Evolutionary conservation across 2,329 filamentous ascomycete species (phyloP).

Genomic region (Trichoderma endophyticum): DNA sequence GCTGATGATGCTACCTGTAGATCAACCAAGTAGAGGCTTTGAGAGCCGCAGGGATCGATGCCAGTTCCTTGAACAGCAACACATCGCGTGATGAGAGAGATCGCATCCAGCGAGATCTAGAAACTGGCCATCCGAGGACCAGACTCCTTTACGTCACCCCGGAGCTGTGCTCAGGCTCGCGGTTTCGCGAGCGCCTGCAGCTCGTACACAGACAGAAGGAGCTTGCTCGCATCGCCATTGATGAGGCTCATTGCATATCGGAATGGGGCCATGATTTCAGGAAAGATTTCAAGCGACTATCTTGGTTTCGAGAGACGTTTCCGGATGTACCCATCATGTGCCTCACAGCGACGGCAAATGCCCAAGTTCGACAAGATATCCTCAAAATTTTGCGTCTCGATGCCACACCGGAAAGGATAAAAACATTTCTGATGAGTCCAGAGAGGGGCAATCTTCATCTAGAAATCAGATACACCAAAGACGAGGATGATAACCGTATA

Average conservation of each 20-base stretch:
- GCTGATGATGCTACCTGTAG: conserved; percentile 39
- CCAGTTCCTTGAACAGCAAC: conserved; percentile 83
- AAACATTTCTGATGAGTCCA: conserved; percentile 78
- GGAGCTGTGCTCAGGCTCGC: conserved; percentile 74
- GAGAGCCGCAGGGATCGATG: conserved; percentile 68
- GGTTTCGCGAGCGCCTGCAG: conserved; percentile 71
- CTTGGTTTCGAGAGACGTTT: conserved; percentile 79
- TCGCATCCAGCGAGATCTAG: conserved; percentile 73
- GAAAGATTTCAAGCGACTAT: conserved; percentile 82
- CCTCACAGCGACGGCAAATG: conserved; percentile 86
- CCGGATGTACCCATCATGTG: conserved; percentile 88
- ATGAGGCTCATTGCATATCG: conserved; percentile 95
- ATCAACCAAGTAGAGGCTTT: conserved; percentile 90
- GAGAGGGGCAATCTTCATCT: conserved; percentile 84
- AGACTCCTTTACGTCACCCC: conserved; percentile 91
- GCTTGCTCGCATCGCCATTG: conserved; percentile 82
- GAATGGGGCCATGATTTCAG: conserved; percentile 99
- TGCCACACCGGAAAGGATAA: conserved; percentile 54
- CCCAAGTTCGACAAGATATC: conserved; percentile 77
- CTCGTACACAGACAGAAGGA: conserved; percentile 77
- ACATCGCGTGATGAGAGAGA: conserved; percentile 64
- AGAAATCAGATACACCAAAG: conserved; percentile 78
- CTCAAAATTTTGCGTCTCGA: conserved; percentile 70
- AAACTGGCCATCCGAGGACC: conserved; percentile 79
- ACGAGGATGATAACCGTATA: conserved; percentile 69